Conservation (phyloP, 2,329 filamentous ascomycete species). For the Ophiocordyceps camponoti-leonardi region DNA sequence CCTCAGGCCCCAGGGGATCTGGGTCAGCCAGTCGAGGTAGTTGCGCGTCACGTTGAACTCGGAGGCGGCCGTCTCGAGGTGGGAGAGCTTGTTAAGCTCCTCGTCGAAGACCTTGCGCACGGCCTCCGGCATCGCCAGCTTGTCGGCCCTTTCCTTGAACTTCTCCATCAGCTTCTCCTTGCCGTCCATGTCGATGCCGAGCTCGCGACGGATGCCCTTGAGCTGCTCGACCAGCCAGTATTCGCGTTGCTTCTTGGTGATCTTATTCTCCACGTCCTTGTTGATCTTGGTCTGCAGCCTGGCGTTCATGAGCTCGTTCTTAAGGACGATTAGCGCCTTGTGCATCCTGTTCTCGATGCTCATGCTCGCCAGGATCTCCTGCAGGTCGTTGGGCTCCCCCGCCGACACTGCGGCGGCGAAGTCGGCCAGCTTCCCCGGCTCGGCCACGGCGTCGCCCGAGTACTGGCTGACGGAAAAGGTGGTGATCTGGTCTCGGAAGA, state of each 20-base stretch:
- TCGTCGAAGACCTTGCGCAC: conserved; percentile 98
- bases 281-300: conserved; percentile 93
- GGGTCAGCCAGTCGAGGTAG: conserved; percentile 96
- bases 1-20: conserved; percentile 92
- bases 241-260: conserved; percentile 90
- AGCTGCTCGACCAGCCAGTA: conserved; percentile 99
- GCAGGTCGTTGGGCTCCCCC: conserved; percentile 78
- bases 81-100: conserved; percentile 90
- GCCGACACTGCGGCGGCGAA: conserved; percentile 95
- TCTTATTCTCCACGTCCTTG: conserved; percentile 94
- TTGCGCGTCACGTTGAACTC: conserved; percentile 98
- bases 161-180: conserved; percentile 97
- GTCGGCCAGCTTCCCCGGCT: conserved; percentile 87
- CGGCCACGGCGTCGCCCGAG: conserved; percentile 84
- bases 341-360: conserved; percentile 86
- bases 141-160: conserved; percentile 88
- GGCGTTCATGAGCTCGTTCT: conserved; percentile 97
- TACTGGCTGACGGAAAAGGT: conserved; percentile 94
- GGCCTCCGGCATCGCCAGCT: conserved; percentile 89
- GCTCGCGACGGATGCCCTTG: conserved; percentile 91
- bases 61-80: conserved; percentile 86
- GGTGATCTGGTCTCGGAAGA: conserved; percentile 94
- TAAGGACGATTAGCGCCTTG: conserved; percentile 80
- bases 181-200: conserved; percentile 92
- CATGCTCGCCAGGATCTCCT: conserved; percentile 75